Base-by-base conservation (phyloP, 169 alveolate species). In the Cyclospora cayetanensis region DNA sequence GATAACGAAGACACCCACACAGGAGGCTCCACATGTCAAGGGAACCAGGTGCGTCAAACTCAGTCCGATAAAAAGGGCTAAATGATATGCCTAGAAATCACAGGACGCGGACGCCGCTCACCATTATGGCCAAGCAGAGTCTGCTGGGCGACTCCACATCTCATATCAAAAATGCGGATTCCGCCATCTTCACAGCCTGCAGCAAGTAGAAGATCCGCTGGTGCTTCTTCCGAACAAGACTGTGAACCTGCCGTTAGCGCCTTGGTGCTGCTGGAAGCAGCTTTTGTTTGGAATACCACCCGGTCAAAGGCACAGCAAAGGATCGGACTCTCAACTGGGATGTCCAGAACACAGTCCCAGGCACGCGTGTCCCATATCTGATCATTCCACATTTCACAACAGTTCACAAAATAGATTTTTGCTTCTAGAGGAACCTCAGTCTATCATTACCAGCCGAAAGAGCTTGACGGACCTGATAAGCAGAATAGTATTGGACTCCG, bases 361-460 rank as follows among this genome's bases (percentile, higher is more conserved):
- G 92, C 92, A 25, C 29, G 88, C 2, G 92, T 87, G 41, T 87
- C 92, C 92, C 92, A 87, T 27, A 87, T 60, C 92, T 87, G 86
- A 53, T 53, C 50, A 80, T 50, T 80, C 2, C 18, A 76, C 76
- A 52, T 22, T 27, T 25, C 76, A 80, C 60, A 80, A 42, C 22
- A 80, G n/a, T n/a, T n/a, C n/a, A n/a, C n/a, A n/a, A n/a, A n/a
- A n/a, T n/a, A n/a, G n/a, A n/a, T n/a, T n/a, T n/a, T n/a, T n/a
- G n/a, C n/a, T n/a, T n/a, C n/a, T n/a, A n/a, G n/a, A n/a, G n/a
- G n/a, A n/a, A n/a, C n/a, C n/a, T n/a, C n/a, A n/a, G n/a, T n/a
- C n/a, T n/a, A n/a, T n/a, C n/a, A n/a, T n/a, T n/a, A n/a, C n/a
- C n/a, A n/a, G n/a, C n/a, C n/a, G n/a, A n/a, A n/a, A n/a, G n/a